Percentiles rank a stretch among this genome's conserved stretches.
Evolutionary conservation across 1,139 yeast species (phyloP).

Genomic region (Magnusiomyces fungicola): DNA sequence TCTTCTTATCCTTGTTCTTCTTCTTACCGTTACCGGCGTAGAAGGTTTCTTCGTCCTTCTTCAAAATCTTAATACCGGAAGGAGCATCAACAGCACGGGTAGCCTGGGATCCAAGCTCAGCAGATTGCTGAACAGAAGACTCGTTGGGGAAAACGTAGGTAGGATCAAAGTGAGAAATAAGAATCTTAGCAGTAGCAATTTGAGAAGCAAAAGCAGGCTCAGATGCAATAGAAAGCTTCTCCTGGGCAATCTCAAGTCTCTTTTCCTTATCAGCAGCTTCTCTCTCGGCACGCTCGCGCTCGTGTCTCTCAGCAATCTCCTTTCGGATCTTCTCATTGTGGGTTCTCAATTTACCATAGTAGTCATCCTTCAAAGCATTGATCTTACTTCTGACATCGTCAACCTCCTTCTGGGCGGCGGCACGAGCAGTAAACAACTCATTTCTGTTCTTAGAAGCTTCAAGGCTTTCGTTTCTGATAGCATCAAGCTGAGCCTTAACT

Average conservation of each 20-base stretch:
- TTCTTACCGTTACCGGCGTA: slow-evolving; percentile 49
- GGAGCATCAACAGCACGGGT: slow-evolving; percentile 46
- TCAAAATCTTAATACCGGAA: slow-evolving; percentile 56
- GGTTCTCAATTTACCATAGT: slow-evolving; percentile 28
- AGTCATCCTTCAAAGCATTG: slow-evolving; percentile 44
- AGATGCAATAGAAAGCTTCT: slow-evolving; percentile 64
- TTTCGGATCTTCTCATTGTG: slow-evolving; percentile 34
- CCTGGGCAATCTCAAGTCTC: slow-evolving; percentile 39
- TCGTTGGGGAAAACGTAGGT: slow-evolving; percentile 47
- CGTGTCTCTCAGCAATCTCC: slow-evolving; percentile 51
- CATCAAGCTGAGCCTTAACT: slow-evolving; percentile 55
- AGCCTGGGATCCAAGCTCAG: slow-evolving; percentile 26
- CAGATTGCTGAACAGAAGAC: slow-evolving; percentile 13
- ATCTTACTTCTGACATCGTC: slow-evolving; percentile 57
- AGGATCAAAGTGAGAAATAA: slow-evolving; percentile 73
- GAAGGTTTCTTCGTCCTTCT: slow-evolving; percentile 49
- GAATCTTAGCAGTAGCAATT: slow-evolving; percentile 62
- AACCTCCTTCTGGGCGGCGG: slow-evolving; percentile 59
- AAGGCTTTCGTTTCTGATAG: slow-evolving; percentile 53
- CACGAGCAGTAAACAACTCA: slow-evolving; percentile 56
- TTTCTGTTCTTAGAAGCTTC: slow-evolving; percentile 60
- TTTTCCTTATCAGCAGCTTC: slow-evolving; percentile 32
- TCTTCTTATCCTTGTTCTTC: slow-evolving; percentile 42
- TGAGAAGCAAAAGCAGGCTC: slow-evolving; percentile 80
- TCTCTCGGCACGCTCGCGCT: slow-evolving; percentile 50